These are phyloP conservation scores for Verticillium zaregamsianum DNA, from an alignment of 2,329 filamentous ascomycete species.

Conservation along the genomic window DNA sequence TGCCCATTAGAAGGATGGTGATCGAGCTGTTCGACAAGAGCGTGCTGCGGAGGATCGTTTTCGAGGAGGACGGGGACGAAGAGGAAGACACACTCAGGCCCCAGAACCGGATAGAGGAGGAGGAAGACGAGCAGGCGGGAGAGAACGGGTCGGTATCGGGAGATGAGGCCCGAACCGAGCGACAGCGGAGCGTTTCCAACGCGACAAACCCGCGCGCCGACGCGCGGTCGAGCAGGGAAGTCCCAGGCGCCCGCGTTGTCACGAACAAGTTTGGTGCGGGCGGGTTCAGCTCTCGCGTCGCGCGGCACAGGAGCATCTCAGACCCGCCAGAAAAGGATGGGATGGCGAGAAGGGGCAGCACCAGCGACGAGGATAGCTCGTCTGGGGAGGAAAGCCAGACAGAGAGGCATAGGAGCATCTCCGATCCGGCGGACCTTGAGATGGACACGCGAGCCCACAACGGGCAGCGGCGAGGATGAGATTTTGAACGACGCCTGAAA, in stretches of 20 bases:
- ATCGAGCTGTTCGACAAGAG: conserved; percentile 92
- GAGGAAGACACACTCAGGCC: conserved; percentile 21
- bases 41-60: conserved; percentile 78
- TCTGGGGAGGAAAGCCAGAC: background rate
- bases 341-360: background rate
- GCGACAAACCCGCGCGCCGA: conserved; percentile 20
- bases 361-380: background rate
- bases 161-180: conserved; percentile 50
- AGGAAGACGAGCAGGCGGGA: conserved; percentile 57
- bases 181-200: conserved; percentile 51
- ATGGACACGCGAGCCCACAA: conserved; percentile 3
- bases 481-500: background rate
- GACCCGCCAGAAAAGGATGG: conserved; percentile 26
- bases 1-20: conserved; percentile 83
- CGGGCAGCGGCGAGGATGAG: conserved; percentile 6
- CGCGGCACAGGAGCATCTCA: conserved; percentile 23
- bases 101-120: conserved; percentile 13
- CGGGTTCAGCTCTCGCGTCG: background rate
- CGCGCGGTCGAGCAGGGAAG: background rate
- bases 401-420: background rate
- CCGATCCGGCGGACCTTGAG: conserved; percentile 5
- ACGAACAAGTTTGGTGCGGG: background rate
- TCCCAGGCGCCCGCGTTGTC: background rate
- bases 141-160: conserved; percentile 33
- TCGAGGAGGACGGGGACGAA: conserved; percentile 71